Percentiles rank a stretch among this genome's conserved stretches.
phyloP scores from a whole-genome alignment of 1,284 basidiomycete genomes.

The Apiotrichum brassicae region DNA sequence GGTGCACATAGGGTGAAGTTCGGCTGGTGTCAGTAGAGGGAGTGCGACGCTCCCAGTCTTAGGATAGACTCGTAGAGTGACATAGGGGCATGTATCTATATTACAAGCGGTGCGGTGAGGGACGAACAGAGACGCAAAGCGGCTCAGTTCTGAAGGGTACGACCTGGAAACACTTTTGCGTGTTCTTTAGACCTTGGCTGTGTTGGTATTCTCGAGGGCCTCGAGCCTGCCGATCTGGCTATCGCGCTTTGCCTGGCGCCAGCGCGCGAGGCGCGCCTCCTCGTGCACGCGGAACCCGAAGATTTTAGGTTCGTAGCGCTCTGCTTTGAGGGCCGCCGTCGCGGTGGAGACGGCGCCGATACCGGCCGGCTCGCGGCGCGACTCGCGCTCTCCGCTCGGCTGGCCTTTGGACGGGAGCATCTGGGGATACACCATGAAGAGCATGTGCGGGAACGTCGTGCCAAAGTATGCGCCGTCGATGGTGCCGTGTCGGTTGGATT shows the following conservation, averaged over 20 bases:
- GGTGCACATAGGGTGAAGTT: no score
- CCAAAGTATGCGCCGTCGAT: constrained; percentile 97
- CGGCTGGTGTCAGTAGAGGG: no score
- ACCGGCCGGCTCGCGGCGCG: constrained; percentile 28
- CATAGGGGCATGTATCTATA: constrained; percentile 15
- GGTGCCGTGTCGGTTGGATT: constrained; percentile 85
- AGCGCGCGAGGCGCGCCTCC: constrained; percentile 81
- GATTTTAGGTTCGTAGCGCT: constrained; percentile 80
- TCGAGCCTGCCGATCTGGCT: constrained; percentile 50
- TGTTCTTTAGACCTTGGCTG: no score
- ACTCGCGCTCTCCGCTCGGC: constrained; percentile 47
- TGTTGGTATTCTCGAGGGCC: constrained; percentile 36
- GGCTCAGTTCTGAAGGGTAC: background rate
- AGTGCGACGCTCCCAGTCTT: no score
- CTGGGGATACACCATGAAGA: constrained; percentile 90
- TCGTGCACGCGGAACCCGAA: constrained; percentile 94
- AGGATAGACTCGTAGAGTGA: constrained; percentile 1
- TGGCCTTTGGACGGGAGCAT: constrained; percentile 77
- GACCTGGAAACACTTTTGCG: no score
- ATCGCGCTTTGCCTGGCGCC: constrained; percentile 85
- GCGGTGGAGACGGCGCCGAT: constrained; percentile 56
- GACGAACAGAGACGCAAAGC: background rate
- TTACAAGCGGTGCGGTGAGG: constrained; percentile 13
- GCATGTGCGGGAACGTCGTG: constrained; percentile 88
- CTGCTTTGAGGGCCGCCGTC: constrained; percentile 74